Evolutionary conservation across 2,329 filamentous ascomycete species (phyloP).

Genomic region (Cladosporium austrohemisphaericum): DNA sequence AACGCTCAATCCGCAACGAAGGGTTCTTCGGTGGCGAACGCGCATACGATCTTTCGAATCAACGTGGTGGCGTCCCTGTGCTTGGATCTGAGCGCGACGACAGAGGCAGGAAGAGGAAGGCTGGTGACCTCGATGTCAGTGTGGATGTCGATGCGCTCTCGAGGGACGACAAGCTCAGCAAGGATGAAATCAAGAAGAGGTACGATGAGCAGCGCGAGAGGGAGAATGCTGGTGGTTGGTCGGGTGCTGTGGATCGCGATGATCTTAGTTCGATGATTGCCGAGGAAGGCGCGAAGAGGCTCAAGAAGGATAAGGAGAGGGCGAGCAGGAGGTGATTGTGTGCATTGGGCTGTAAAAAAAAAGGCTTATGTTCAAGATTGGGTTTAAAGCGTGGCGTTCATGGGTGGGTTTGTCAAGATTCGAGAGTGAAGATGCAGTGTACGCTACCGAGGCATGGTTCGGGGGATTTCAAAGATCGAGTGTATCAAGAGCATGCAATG

Average conservation of each 20-base stretch:
- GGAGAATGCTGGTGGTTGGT: constrained; percentile 55
- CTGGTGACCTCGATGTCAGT: constrained; percentile 88
- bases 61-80: constrained; percentile 56
- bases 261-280: constrained; percentile 96
- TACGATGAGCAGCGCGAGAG: constrained; percentile 71
- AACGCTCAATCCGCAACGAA: constrained; percentile 77
- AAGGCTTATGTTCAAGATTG: constrained; percentile 7
- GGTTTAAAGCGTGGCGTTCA: constrained; percentile 14
- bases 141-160: constrained; percentile 80
- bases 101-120: constrained; percentile 83
- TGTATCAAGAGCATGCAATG: constrained; percentile 3
- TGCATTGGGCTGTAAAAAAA: not conserved
- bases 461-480: not conserved
- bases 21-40: constrained; percentile 97
- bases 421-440: not conserved
- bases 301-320: constrained; percentile 77
- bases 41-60: constrained; percentile 77
- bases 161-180: constrained; percentile 71
- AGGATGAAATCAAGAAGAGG: constrained; percentile 73
- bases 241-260: constrained; percentile 74
- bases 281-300: constrained; percentile 82
- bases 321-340: constrained; percentile 50
- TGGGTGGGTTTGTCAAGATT: constrained; percentile 3
- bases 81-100: constrained; percentile 74
- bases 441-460: not conserved